Conservation (phyloP, 2,329 filamentous ascomycete species). For the Alternaria ventricosa region DNA sequence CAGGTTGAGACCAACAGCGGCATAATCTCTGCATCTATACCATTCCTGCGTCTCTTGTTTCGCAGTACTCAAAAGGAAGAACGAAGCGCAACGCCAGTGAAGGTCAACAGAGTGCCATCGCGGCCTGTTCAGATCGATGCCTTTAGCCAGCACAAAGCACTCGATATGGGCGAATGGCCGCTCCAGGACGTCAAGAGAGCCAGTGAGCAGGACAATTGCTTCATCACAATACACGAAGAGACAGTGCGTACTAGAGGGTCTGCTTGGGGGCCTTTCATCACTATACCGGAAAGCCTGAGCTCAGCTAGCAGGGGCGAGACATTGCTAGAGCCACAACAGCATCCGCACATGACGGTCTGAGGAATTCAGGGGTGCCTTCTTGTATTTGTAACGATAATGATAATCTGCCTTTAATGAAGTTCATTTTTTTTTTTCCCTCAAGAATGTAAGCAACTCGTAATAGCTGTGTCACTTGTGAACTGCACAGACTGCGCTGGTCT, state of each 20-base stretch:
- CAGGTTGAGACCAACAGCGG: slow-evolving; percentile 57
- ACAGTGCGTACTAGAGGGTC: slow-evolving; percentile 20
- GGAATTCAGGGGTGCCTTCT: not conserved
- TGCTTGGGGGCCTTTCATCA: slow-evolving; percentile 44
- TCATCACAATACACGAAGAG: slow-evolving; percentile 11
- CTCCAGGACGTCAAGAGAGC: slow-evolving; percentile 18
- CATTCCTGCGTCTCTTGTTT: slow-evolving; percentile 54
- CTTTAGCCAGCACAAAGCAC: slow-evolving; percentile 22
- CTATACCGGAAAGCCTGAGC: slow-evolving; percentile 40
- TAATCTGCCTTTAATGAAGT: not conserved
- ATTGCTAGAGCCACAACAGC: slow-evolving; percentile 18
- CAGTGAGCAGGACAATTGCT: not conserved
- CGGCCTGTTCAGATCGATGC: slow-evolving; percentile 2
- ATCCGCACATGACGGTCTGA: slow-evolving; percentile 26
- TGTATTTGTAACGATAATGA: slow-evolving; percentile 6
- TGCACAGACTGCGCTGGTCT: not conserved
- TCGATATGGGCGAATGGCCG: slow-evolving; percentile 29
- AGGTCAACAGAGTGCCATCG: slow-evolving; percentile 21
- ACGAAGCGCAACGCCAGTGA: slow-evolving; percentile 11
- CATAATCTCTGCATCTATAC: slow-evolving; percentile 55
- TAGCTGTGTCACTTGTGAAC: slow-evolving; percentile 31
- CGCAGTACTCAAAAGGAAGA: slow-evolving; percentile 25
- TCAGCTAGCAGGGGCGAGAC: slow-evolving; percentile 29
- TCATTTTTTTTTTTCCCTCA: not conserved
- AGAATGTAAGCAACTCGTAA: slow-evolving; percentile 4